Percentiles rank a stretch among this genome's conserved stretches.
Evolutionary conservation across 2,329 filamentous ascomycete species (phyloP).

Genomic region (Geosmithia putterillii): DNA sequence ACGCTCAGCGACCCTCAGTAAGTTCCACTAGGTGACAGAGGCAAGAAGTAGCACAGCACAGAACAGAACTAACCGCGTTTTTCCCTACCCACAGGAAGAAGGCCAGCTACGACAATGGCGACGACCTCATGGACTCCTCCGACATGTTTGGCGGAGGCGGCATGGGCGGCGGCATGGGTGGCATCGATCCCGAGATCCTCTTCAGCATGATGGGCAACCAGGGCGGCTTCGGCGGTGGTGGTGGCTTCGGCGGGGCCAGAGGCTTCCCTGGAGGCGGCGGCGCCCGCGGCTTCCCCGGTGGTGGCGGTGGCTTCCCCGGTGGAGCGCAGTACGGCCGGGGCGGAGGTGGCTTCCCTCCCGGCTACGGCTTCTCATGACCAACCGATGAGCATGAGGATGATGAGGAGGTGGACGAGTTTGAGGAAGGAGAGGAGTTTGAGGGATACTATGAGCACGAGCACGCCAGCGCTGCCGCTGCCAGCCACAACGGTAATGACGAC

Average conservation of each 20-base stretch:
- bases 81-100: slow-evolving; percentile 52
- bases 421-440: slow-evolving; percentile 15
- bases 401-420: slow-evolving; percentile 17
- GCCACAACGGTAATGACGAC: slow-evolving; percentile 11
- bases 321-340: slow-evolving; percentile 1
- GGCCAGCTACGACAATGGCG: slow-evolving; percentile 81
- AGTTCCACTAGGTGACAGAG: slow-evolving; percentile 23
- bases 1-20: slow-evolving; percentile 88
- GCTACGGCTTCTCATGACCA: slow-evolving; percentile 38
- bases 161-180: slow-evolving; percentile 53
- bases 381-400: slow-evolving; percentile 22
- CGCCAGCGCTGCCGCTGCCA: slow-evolving; percentile 10
- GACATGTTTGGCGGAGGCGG: slow-evolving; percentile 69
- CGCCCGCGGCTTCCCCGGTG: slow-evolving; percentile 12
- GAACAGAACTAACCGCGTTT: slow-evolving; percentile 13
- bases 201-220: slow-evolving; percentile 75
- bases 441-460: slow-evolving; percentile 10
- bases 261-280: slow-evolving; percentile 35
- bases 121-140: slow-evolving; percentile 76
- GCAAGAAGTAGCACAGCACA: not conserved
- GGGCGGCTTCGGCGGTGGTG: slow-evolving; percentile 39
- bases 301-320: slow-evolving; percentile 18
- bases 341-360: slow-evolving; percentile 17
- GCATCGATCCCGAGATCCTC: slow-evolving; percentile 65
- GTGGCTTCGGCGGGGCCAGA: slow-evolving; percentile 27